Percentiles rank a stretch among this genome's conserved stretches.
These are phyloP conservation scores for peach (Prunus persica) DNA, from an alignment of 306 rosid species.

Conservation along the genomic window Prunus_persica_NCBIv2 NC_034016.1:16946001-16946500, in stretches of 20 bases:
- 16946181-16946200: constrained; percentile 57
- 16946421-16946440: constrained; percentile 53
- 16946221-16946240: constrained; percentile 50
- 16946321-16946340: constrained; percentile 73
- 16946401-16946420: constrained; percentile 74
- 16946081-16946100: constrained; percentile 62
- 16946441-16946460: constrained; percentile 55
- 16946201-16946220: constrained; percentile 48
- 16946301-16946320: constrained; percentile 71
- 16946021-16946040: neutral
- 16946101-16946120: constrained; percentile 84
- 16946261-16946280: constrained; percentile 59
- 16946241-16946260: constrained; percentile 41
- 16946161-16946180: constrained; percentile 86
- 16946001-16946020: neutral
- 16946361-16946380: constrained; percentile 60
- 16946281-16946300: constrained; percentile 69
- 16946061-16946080: constrained; percentile 56
- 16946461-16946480: constrained; percentile 51
- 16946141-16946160: constrained; percentile 72
- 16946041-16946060: neutral
- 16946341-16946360: constrained; percentile 69
- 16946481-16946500: constrained; percentile 16
- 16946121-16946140: constrained; percentile 92
- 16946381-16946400: constrained; percentile 56